These are phyloP conservation scores for Naganishia sp. DNA, from an alignment of 1,284 basidiomycete genomes.

Conservation along the genomic window DNA sequence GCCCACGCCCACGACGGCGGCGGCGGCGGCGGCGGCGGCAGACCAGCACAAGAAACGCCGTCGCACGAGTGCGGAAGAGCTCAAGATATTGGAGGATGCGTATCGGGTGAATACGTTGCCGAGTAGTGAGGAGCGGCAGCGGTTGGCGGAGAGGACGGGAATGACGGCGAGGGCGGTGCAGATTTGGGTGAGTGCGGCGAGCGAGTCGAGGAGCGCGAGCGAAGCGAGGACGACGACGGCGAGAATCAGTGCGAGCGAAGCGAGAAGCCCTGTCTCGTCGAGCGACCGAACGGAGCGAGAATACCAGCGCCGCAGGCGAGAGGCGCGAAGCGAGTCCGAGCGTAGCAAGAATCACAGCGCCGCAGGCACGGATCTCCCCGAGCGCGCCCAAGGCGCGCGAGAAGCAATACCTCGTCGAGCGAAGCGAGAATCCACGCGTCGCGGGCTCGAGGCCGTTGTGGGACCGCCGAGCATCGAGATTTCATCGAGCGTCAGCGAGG, in stretches of 20 bases:
- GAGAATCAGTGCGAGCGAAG: not conserved
- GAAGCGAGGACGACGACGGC: not conserved
- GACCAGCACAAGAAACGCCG: conserved; percentile 32
- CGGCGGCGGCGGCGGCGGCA: too few relatives aligned
- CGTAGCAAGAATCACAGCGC: too few relatives aligned
- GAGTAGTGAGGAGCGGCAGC: conserved; percentile 31
- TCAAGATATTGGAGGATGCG: conserved; percentile 35
- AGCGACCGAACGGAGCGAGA: not conserved
- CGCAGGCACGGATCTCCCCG: too few relatives aligned
- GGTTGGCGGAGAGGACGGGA: conserved; percentile 33
- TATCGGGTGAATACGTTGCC: conserved; percentile 34
- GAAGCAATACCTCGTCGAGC: too few relatives aligned
- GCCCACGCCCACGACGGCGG: not conserved
- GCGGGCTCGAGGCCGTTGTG: too few relatives aligned
- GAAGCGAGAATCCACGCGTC: too few relatives aligned
- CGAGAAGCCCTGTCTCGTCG: not conserved
- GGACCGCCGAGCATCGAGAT: too few relatives aligned
- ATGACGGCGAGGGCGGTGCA: conserved; percentile 37
- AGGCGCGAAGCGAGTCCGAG: not conserved
- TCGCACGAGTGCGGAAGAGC: conserved; percentile 34
- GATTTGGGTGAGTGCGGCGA: conserved; percentile 35
- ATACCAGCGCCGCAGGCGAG: not conserved
- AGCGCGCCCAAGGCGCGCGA: too few relatives aligned
- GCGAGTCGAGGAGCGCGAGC: not conserved
- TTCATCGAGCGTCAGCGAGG: too few relatives aligned